These are phyloP conservation scores for Isatis tinctoria DNA, from an alignment of 345 rosid genomes.

Conservation along the genomic window DNA sequence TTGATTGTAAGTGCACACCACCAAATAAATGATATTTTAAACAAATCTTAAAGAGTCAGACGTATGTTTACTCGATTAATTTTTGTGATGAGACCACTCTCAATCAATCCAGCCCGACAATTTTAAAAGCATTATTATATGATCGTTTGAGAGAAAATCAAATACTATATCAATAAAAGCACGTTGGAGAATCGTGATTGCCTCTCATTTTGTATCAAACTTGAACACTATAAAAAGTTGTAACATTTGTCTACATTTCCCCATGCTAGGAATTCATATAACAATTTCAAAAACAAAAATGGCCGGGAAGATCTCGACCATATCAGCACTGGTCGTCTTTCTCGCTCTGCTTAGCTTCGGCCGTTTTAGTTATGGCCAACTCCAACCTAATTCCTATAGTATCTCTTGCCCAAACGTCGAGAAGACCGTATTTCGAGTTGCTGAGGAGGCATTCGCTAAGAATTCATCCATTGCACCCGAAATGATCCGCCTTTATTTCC, in stretches of 20 bases:
- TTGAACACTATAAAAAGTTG: slow-evolving; percentile 19
- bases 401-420: slow-evolving; percentile 39
- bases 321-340: slow-evolving; percentile 15
- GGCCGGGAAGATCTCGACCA: slow-evolving; percentile 24
- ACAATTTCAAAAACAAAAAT: neutral
- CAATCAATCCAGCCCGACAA: neutral
- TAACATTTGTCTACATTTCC: neutral
- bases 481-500: slow-evolving; percentile 50
- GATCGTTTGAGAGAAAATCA: neutral
- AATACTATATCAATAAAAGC: slow-evolving; percentile 1
- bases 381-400: slow-evolving; percentile 33
- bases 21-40: neutral
- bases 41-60: neutral
- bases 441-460: neutral
- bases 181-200: slow-evolving; percentile 29
- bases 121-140: neutral
- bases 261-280: neutral
- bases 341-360: slow-evolving; percentile 34
- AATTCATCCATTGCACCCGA: slow-evolving; percentile 36
- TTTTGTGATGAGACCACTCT: neutral
- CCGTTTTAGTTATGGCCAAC: slow-evolving; percentile 34
- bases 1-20: neutral
- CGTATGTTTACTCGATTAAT: neutral
- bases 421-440: slow-evolving; percentile 25
- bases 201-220: slow-evolving; percentile 3